Evolutionary conservation across 306 rosid species (phyloP).

Genomic region (Clitoria ternatea): DNA sequence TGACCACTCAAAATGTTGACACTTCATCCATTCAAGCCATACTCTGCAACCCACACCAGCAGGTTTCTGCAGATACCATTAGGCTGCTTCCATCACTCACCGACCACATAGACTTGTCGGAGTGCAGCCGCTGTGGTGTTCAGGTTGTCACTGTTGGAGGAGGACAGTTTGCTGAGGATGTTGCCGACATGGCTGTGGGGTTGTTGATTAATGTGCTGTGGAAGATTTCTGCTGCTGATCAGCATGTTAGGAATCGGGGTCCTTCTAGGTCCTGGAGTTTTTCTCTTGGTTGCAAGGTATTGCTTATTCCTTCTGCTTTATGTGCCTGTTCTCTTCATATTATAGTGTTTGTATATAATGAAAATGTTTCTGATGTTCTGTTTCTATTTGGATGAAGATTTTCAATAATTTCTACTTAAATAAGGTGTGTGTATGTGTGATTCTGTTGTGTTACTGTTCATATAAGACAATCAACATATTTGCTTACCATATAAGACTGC

Average conservation of each 20-base stretch:
- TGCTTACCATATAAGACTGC: not conserved
- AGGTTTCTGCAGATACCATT: slow-evolving; percentile 21
- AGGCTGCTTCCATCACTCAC: slow-evolving; percentile 32
- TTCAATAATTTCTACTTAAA: not conserved
- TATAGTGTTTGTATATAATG: not conserved
- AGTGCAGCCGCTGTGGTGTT: slow-evolving; percentile 39
- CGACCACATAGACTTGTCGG: slow-evolving; percentile 42
- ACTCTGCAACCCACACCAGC: slow-evolving; percentile 14
- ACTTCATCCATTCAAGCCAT: slow-evolving; percentile 30
- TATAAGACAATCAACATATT: not conserved
- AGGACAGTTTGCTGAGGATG: slow-evolving; percentile 27
- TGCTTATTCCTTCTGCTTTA: not conserved
- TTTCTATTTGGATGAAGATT: not conserved
- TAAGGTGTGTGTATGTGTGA: not conserved
- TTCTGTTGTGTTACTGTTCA: not conserved
- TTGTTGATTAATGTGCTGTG: slow-evolving; percentile 38
- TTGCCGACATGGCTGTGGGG: slow-evolving; percentile 42
- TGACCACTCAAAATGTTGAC: not conserved
- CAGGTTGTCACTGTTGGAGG: slow-evolving; percentile 21
- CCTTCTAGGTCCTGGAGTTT: not conserved
- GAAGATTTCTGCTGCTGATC: slow-evolving; percentile 36
- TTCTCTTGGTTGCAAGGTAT: slow-evolving; percentile 35
- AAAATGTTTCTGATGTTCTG: not conserved
- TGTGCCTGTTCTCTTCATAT: not conserved
- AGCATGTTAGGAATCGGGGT: slow-evolving; percentile 20